A percentile compares a stretch with the other conserved stretches of the same genome.
Evolutionary conservation across 148 eudicot genomes (phyloP).

Genomic region (Fallopia convolvulus): DNA sequence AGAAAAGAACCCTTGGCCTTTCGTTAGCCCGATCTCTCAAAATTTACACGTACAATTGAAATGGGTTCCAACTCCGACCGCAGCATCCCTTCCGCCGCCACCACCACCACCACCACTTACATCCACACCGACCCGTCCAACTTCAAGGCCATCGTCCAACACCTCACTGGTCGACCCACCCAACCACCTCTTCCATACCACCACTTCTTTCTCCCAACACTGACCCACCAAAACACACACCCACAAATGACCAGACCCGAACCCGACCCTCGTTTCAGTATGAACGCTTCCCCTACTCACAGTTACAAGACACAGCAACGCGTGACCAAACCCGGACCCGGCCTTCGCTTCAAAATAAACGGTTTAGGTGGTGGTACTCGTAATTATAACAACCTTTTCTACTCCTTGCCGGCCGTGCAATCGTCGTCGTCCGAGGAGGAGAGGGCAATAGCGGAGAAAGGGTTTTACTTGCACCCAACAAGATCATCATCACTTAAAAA

Average conservation of each 20-base stretch:
- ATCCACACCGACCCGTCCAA: constrained; percentile 51
- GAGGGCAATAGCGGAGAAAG: constrained; percentile 39
- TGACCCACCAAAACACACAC: too few species aligned
- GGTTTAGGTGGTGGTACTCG: too few species aligned
- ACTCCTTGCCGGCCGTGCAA: not conserved
- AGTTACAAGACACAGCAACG: not conserved
- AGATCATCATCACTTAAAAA: too few species aligned
- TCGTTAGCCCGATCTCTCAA: too few species aligned
- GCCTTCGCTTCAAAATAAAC: too few species aligned
- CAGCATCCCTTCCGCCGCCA: constrained; percentile 9
- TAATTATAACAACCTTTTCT: not conserved
- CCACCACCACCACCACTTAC: constrained; percentile 27
- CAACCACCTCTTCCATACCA: not conserved
- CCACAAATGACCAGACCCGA: too few species aligned
- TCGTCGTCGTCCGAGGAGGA: constrained; percentile 17
- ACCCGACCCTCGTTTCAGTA: too few species aligned
- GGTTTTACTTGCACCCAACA: constrained; percentile 39
- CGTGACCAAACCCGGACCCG: not conserved
- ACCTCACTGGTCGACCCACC: constrained; percentile 28
- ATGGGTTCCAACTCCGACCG: not conserved
- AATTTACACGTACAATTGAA: too few species aligned
- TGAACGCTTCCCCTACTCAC: too few species aligned
- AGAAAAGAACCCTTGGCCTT: too few species aligned
- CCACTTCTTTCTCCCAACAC: not conserved
- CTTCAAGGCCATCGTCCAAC: constrained; percentile 46